These are phyloP conservation scores for Cymbidium sinense DNA, from an alignment of 106 monocot genomes.

Conservation along the genomic window DNA sequence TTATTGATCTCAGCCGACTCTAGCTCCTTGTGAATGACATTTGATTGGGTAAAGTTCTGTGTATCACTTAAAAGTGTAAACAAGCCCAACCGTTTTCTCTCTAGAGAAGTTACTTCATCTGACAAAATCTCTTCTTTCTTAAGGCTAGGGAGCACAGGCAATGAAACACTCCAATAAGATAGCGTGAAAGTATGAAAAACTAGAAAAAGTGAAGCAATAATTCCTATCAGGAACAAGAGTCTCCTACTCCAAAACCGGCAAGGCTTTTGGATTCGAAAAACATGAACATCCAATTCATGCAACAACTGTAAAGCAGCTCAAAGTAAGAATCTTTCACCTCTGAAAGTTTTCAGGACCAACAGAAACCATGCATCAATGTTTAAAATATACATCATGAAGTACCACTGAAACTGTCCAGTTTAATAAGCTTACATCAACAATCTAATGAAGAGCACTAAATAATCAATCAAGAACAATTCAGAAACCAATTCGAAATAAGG, in stretches of 20 bases:
- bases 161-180: conserved; percentile 12
- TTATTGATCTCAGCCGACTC: neutral
- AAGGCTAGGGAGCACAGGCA: conserved; percentile 13
- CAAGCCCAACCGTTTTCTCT: neutral
- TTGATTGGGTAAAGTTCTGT: neutral
- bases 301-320: neutral
- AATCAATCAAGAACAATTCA: neutral
- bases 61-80: conserved; percentile 14
- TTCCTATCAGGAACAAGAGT: conserved; percentile 20
- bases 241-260: conserved; percentile 16
- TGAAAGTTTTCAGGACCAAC: neutral
- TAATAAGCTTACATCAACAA: neutral
- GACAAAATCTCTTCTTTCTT: conserved; percentile 3
- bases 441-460: neutral
- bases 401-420: neutral
- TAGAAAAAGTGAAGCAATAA: conserved; percentile 26
- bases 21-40: neutral
- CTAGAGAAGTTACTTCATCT: neutral
- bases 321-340: neutral
- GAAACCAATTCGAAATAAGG: neutral
- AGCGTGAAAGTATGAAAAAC: conserved; percentile 34
- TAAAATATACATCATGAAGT: neutral
- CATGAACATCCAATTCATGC: conserved; percentile 5
- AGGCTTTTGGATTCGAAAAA: neutral
- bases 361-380: neutral